Base-by-base conservation (phyloP, 179 eudicot genomes). In the Silene coronaria region DNA sequence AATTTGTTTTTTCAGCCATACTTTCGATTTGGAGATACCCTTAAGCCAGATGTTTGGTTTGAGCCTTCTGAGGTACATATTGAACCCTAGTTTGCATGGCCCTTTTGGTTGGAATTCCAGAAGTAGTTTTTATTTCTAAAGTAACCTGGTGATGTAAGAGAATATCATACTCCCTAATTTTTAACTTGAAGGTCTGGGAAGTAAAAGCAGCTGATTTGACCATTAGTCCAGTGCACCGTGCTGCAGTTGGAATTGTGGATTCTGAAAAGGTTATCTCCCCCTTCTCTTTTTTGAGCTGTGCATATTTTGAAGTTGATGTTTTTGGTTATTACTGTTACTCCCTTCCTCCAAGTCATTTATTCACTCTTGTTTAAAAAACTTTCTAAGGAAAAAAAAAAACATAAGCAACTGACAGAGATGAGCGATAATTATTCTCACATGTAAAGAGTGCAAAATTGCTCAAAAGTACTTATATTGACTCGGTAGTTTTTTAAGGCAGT, bases 161-260 rank as follows among this genome's bases (percentile, higher is more conserved):
- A 3, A 65, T 65, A 65, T 65, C 36, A 60, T 24, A 42, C 48
- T 42, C 48, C 48, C 48, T 70, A 32, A 65, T 75, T 64, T 57
- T 59, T 81, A 72, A 71, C 72, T 11, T 67, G 65, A 73, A 93
- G 98, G 98, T 91, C 4, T 92, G 97, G 98, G 97, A 94, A 87
- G 97, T 94, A 42, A 94, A 92, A 85, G 94, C 97, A 72, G 98
- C 98, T 73, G 97, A 92, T 72, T 86, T 94, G 82, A 94, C 97
- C n/a, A 87, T 94, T 75, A 92, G 97, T 82, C 96, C 96, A 9
- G 96, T 92, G 70, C 83, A 94, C 80, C 87, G 90, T 74, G 98
- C 97, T 85, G 98, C 97, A 28, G 76, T 85, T 73, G 98, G 98
- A 34, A 60, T 79, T 51, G 97, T 92, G 69, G 97, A 91, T 74